Conservation (phyloP, 2,329 filamentous ascomycete genomes). For the Paraphaeosphaeria minitans region DNA sequence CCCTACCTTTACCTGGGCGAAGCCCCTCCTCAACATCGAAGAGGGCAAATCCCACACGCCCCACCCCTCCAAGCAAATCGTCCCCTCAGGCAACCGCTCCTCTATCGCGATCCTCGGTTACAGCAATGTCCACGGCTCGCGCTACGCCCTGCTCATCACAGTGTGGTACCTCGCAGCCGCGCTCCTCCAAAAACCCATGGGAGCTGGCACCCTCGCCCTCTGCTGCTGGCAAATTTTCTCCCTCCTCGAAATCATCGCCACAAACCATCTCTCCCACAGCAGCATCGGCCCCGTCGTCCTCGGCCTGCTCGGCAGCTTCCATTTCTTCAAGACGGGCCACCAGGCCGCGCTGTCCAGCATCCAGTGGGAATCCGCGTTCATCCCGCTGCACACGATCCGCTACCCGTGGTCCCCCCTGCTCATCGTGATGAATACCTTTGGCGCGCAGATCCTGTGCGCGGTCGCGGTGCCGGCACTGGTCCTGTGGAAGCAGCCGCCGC, state of each 20-base stretch:
- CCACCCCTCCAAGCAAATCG: constrained; percentile 41
- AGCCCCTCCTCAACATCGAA: constrained; percentile 79
- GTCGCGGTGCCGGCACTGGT: constrained; percentile 79
- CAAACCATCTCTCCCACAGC: constrained; percentile 65
- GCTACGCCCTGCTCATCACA: constrained; percentile 82
- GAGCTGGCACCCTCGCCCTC: constrained; percentile 79
- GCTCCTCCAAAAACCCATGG: constrained; percentile 93
- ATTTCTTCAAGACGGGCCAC: constrained; percentile 98
- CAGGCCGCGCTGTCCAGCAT: constrained; percentile 86
- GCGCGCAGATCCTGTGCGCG: constrained; percentile 82
- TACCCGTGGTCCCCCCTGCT: constrained; percentile 91
- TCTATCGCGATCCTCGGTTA: constrained; percentile 84
- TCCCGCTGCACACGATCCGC: constrained; percentile 78
- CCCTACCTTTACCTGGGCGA: constrained; percentile 82
- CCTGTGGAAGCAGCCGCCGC: constrained; percentile 87
- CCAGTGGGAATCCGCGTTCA: constrained; percentile 96
- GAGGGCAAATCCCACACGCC: constrained; percentile 34
- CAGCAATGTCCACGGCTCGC: constrained; percentile 88
- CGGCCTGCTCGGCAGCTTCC: constrained; percentile 86
- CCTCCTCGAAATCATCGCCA: constrained; percentile 67
- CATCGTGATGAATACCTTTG: constrained; percentile 85
- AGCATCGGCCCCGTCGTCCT: constrained; percentile 84
- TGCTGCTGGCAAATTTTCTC: constrained; percentile 89
- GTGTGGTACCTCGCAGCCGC: constrained; percentile 78
- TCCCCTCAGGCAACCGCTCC: constrained; percentile 37